Evolutionary conservation across 768 basidiomycete genomes (phyloP).

Genomic region (Amanita brunnescens): DNA sequence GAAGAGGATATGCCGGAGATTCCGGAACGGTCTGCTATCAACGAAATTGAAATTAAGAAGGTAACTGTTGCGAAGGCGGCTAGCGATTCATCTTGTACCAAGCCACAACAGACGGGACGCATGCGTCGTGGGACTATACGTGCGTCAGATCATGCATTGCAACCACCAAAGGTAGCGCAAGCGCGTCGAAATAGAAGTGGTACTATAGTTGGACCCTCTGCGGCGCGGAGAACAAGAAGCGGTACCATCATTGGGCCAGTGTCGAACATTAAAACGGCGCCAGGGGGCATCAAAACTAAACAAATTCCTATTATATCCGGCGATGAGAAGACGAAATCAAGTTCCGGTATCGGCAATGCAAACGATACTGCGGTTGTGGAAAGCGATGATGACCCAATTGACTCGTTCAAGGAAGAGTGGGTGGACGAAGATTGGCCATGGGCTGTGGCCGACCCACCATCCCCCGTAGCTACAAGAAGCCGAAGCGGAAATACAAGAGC

Average conservation of each 20-base stretch:
- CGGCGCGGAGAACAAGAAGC: slow-evolving; percentile 21
- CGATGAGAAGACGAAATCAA: slow-evolving; percentile 2
- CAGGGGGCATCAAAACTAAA: slow-evolving; percentile 1
- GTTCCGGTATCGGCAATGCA: slow-evolving; percentile 11
- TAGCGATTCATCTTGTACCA: not conserved
- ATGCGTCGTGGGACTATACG: slow-evolving; percentile 42
- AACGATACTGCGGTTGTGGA: slow-evolving; percentile 5
- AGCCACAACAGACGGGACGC: not conserved
- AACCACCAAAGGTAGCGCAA: slow-evolving; percentile 6
- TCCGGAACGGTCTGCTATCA: not conserved
- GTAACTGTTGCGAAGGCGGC: not conserved
- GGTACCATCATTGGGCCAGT: slow-evolving; percentile 24
- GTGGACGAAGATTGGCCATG: slow-evolving; percentile 19
- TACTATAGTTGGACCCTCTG: slow-evolving; percentile 30
- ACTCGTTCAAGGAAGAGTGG: slow-evolving; percentile 23
- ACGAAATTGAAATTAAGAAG: not conserved
- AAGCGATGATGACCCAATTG: slow-evolving; percentile 5
- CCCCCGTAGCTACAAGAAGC: not conserved
- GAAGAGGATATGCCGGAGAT: not conserved
- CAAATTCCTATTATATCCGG: not conserved
- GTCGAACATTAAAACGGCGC: slow-evolving; percentile 5
- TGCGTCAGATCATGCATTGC: slow-evolving; percentile 23
- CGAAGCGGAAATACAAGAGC: slow-evolving; percentile 4
- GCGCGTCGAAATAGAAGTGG: slow-evolving; percentile 40
- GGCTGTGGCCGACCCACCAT: slow-evolving; percentile 6